Evolutionary conservation across 1,139 yeast species (phyloP), one percentile per base, ranked within the genome.

Genomic region (Arxiozyma telluris): DNA sequence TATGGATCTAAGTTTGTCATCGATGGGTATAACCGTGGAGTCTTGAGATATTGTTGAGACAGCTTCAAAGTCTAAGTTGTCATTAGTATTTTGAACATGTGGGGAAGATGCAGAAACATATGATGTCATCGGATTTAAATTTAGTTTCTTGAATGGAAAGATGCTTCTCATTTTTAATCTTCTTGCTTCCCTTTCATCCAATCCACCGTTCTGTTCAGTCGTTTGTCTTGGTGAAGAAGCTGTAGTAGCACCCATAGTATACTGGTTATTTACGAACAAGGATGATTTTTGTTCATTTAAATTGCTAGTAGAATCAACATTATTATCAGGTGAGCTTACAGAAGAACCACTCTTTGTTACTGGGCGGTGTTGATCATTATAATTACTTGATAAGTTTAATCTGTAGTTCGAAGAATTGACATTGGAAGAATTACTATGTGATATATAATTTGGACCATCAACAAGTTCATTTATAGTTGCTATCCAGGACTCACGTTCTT

Each of bases 401-500:
- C 52, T 23, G n/a, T 47, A 30, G 12, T 47, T 51, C 17, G 52
- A 44, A 9, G 44, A 21, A 12, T 34, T 22, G 17, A 27, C n/a
- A 27, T 22, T 41, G 8, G 46, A 41, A 22, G 41, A 25, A n/a
- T 50, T 50, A 12, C 42, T 9, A 17, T 41, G 43, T 4, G 30
- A 20, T 15, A 41, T 41, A 17, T 9, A 41, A 4, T 22, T 21
- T 9, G 38, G 44, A 20, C 52, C 50, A 34, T 64, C 69, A 4
- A 70, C 67, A 52, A 74, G 74, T 56, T 79, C 83, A 46, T 83
- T 74, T 59, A 86, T 71, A 1, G 80, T 76, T 22, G 80, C 75
- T 30, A 85, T 80, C 96, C 96, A 87, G 5, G 76, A 76, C 61
- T 87, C 95, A 53, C 96, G 79, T 62, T 89, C 96, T 41, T 74